A percentile compares a stretch with the other conserved stretches of the same genome.
These are phyloP conservation scores for Cytospora mali DNA, from an alignment of 2,329 filamentous ascomycete genomes.

Conservation along the genomic window DNA sequence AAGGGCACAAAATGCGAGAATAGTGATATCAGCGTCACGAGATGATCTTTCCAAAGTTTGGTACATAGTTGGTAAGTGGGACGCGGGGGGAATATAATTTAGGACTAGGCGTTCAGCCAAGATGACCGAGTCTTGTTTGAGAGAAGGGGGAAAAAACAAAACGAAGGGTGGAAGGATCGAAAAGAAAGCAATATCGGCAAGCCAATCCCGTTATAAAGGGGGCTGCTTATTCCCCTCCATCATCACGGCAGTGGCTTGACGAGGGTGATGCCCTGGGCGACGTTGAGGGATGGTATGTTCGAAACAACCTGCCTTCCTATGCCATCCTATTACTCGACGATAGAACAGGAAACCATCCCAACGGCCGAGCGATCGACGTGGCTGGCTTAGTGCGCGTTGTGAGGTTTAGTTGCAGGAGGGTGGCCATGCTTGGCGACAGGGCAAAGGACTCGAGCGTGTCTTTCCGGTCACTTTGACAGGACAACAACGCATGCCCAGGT, in stretches of 20 bases:
- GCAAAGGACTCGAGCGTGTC: background rate
- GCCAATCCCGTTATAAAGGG: slow-evolving; percentile 8
- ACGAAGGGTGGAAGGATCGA: background rate
- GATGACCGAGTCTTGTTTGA: background rate
- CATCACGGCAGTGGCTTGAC: slow-evolving; percentile 3
- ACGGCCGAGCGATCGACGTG: slow-evolving; percentile 1
- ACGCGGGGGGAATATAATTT: background rate
- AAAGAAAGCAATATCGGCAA: slow-evolving; percentile 12
- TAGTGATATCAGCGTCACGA: slow-evolving; percentile 6
- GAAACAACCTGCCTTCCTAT: background rate
- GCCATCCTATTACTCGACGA: background rate
- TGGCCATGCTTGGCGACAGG: too few species aligned
- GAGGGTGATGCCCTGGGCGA: background rate
- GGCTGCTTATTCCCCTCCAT: background rate
- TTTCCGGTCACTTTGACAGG: background rate
- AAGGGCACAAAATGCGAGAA: background rate
- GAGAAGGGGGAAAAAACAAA: background rate
- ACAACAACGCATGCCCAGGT: background rate
- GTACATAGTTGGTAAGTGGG: background rate
- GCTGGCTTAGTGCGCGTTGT: slow-evolving; percentile 2
- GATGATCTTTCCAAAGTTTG: background rate
- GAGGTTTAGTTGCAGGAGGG: background rate
- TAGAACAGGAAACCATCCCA: slow-evolving; percentile 5
- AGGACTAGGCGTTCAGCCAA: background rate
- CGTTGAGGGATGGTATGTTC: background rate